A percentile compares a stretch with the other conserved stretches of the same genome.
These are phyloP conservation scores for Hyphodiscus sp. DNA, from an alignment of 2,329 filamentous ascomycete genomes.

Conservation along the genomic window DNA sequence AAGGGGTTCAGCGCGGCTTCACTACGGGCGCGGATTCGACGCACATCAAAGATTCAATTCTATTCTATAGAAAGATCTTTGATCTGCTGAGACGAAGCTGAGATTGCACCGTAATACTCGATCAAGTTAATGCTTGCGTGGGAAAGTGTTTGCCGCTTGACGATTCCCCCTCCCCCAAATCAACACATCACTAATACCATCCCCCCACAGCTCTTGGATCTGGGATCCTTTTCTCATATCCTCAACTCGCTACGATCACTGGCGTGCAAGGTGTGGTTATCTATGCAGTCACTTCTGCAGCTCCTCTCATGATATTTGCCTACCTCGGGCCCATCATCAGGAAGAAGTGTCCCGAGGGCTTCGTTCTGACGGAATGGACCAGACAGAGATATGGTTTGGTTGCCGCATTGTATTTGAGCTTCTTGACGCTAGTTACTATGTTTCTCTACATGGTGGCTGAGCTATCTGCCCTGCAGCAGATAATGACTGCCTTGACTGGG, in stretches of 20 bases:
- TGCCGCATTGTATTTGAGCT: conserved; percentile 66
- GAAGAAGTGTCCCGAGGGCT: conserved; percentile 73
- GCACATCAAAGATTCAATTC: conserved; percentile 48
- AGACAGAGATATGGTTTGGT: conserved; percentile 67
- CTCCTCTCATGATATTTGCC: conserved; percentile 70
- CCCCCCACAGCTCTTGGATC: conserved; percentile 64
- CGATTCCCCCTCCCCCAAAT: conserved; percentile 30
- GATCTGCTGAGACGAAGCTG: conserved; percentile 57
- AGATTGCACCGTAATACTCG: conserved; percentile 94
- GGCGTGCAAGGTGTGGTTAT: conserved; percentile 73
- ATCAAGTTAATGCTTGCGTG: conserved; percentile 99
- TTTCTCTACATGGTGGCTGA: conserved; percentile 86
- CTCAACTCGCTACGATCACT: conserved; percentile 70
- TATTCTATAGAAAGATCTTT: conserved; percentile 19
- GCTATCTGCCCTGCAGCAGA: conserved; percentile 74
- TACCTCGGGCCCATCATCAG: conserved; percentile 71
- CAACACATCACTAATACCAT: conserved; percentile 37
- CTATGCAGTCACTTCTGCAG: conserved; percentile 65
- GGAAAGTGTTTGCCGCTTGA: conserved; percentile 90
- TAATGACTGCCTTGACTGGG: conserved; percentile 67
- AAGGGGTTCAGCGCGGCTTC: conserved; percentile 44
- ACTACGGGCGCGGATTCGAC: conserved; percentile 78
- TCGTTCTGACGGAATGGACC: conserved; percentile 80
- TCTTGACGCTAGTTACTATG: conserved; percentile 72
- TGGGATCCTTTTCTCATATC: conserved; percentile 77